These are phyloP conservation scores for Microthyrium microscopicum DNA, from an alignment of 2,329 filamentous ascomycete species.

Conservation along the genomic window DNA sequence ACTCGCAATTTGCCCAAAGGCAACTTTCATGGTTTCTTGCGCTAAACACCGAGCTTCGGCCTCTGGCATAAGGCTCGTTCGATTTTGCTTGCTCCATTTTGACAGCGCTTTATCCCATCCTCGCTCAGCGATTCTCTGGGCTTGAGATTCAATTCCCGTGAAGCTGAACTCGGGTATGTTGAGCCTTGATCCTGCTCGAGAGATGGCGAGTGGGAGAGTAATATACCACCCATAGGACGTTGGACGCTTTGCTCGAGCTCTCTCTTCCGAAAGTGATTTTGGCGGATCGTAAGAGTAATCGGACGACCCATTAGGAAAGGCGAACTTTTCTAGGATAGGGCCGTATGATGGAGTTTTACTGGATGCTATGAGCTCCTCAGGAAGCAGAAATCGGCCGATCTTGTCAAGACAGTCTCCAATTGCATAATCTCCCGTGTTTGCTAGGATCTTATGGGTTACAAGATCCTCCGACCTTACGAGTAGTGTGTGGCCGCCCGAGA, in stretches of 20 bases:
- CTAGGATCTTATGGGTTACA: conserved; percentile 55
- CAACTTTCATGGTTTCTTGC: conserved; percentile 55
- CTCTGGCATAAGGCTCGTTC: conserved; percentile 27
- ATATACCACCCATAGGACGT: conserved; percentile 6
- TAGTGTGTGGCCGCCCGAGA: conserved; percentile 84
- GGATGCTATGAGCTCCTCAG: conserved; percentile 35
- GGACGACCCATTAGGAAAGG: conserved; percentile 38
- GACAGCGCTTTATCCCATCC: conserved; percentile 16
- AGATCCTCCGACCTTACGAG: conserved; percentile 58
- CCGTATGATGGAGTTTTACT: conserved; percentile 47
- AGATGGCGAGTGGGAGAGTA: conserved; percentile 8
- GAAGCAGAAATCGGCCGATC: conserved; percentile 59
- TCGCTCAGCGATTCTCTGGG: conserved; percentile 28
- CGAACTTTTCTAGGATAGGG: conserved; percentile 60
- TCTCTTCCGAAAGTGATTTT: conserved; percentile 39
- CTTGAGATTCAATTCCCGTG: conserved; percentile 45
- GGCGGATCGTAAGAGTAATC: conserved; percentile 42
- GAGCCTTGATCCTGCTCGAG: conserved; percentile 20
- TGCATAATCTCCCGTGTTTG: conserved; percentile 62
- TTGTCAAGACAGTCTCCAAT: conserved; percentile 86
- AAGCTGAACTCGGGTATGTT: conserved; percentile 54
- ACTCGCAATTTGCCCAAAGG: conserved; percentile 74
- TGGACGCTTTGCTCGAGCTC: conserved; percentile 15
- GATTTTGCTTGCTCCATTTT: conserved; percentile 15
- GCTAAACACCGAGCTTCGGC: conserved; percentile 54